Evolutionary conservation across 495 filamentous ascomycete species (phyloP), one percentile per base, ranked within the genome.

Genomic region (Rhypophila decipiens): DNA sequence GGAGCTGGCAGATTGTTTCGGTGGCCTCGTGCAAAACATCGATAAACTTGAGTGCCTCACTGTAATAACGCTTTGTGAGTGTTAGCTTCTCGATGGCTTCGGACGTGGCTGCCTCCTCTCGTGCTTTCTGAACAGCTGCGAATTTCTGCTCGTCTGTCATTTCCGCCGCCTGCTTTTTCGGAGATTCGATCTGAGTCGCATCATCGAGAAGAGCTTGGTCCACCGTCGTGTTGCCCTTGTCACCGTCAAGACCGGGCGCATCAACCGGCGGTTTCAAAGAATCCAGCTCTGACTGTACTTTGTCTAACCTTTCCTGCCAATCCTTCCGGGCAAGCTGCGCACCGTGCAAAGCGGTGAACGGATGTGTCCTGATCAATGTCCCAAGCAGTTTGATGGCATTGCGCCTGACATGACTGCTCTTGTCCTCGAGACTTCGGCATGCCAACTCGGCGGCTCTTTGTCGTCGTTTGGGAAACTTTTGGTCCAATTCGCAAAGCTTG

Each of bases 371-470:
- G 45, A 97, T 85, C 9, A 99, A 72, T 43, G 85, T 85, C 1
- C 84, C 86, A 12, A 97, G 73, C 23, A 99, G 70, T 57, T 94
- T 96, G 63, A 99, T 94, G 0, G 94, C 90, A 60, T 97, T 96
- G 33, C 89, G 82, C 52, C 93, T 76, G 18, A 97, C 93, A 61
- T 97, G 91, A 63, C 94, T 97, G 65, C 93, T 97, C 71, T 95
- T 99, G 68, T 99, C 93, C 64, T 95, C 87, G 19, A 99, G 72
- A 59, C 90, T 96, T 53, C 86, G 77, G 33, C 86, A 80, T 5
- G 93, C 90, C 11, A 96, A 69, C 56, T 94, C 87, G 13, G 94
- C 86, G 1, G 82, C 89, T 49, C 76, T 80, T 65, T 96, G 90
- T 50, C 93, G 75, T 31, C 90, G 78, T 69, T 96, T 96, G 15